These are phyloP conservation scores for Ensete ventricosum DNA, from an alignment of 176 grass and related monocot genomes.

Conservation along the genomic window DNA sequence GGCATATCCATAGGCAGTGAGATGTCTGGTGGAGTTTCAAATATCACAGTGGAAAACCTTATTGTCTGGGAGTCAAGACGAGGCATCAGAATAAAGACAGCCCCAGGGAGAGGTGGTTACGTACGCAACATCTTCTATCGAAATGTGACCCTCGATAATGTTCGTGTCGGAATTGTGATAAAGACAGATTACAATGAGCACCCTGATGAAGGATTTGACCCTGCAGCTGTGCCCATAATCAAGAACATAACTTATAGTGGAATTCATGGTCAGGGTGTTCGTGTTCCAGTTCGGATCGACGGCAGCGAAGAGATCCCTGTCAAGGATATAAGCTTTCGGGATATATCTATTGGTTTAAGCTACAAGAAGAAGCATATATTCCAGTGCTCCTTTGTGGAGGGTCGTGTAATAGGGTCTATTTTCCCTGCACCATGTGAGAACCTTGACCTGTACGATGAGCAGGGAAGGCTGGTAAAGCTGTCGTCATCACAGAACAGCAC, in stretches of 20 bases:
- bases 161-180: constrained; percentile 17
- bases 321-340: constrained; percentile 3
- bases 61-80: constrained; percentile 10
- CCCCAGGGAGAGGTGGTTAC: constrained; percentile 12
- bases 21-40: constrained; percentile 21
- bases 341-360: constrained; percentile 1
- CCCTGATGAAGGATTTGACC: background rate
- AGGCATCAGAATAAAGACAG: constrained; percentile 15
- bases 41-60: constrained; percentile 7
- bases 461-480: background rate
- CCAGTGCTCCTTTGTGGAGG: constrained; percentile 11
- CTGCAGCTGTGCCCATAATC: background rate
- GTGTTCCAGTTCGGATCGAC: background rate
- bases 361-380: constrained; percentile 9
- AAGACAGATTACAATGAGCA: constrained; percentile 20
- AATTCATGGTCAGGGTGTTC: background rate
- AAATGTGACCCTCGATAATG: constrained; percentile 1
- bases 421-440: constrained; percentile 21
- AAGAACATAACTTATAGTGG: constrained; percentile 11
- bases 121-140: constrained; percentile 6
- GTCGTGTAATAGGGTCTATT: constrained; percentile 11
- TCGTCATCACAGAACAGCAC: background rate
- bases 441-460: constrained; percentile 15
- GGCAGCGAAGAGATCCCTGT: constrained; percentile 4
- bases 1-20: constrained; percentile 19